Percentiles rank a stretch among this genome's conserved stretches.
Evolutionary conservation across 2,329 filamentous ascomycete species (phyloP).

Genomic region (Alternaria infectoria): DNA sequence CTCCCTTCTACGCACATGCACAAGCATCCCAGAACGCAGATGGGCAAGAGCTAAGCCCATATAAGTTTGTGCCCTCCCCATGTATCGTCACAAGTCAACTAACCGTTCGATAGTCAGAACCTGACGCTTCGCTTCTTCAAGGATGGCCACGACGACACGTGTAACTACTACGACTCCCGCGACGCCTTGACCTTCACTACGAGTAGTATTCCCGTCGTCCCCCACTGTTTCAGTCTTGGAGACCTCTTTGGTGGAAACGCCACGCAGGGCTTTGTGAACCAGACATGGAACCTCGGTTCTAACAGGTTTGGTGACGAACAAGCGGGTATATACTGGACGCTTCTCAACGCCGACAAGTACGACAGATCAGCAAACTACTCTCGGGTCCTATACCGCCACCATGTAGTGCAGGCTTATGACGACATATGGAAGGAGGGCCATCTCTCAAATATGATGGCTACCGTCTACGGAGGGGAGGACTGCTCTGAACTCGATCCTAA

Average conservation of each 20-base stretch:
- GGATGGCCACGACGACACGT: neutral
- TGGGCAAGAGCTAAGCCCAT: neutral
- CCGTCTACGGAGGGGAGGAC: neutral
- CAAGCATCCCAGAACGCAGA: neutral
- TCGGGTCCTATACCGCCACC: neutral
- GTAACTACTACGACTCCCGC: neutral
- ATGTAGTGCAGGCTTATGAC: neutral
- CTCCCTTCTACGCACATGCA: neutral
- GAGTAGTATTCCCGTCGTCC: neutral
- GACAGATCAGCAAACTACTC: neutral
- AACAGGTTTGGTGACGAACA: neutral
- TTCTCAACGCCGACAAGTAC: neutral
- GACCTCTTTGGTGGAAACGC: neutral
- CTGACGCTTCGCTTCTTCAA: neutral
- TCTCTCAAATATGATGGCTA: neutral
- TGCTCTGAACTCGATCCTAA: neutral
- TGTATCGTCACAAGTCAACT: neutral
- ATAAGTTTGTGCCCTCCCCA: neutral
- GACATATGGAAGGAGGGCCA: neutral
- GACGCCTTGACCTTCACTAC: neutral
- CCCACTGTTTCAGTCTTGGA: neutral
- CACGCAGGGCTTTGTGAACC: neutral
- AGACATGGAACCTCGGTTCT: neutral
- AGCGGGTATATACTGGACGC: neutral
- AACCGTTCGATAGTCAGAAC: neutral